These are phyloP conservation scores for Aleurites moluccanus DNA, from an alignment of 441 rosid genomes.

Conservation along the genomic window DNA sequence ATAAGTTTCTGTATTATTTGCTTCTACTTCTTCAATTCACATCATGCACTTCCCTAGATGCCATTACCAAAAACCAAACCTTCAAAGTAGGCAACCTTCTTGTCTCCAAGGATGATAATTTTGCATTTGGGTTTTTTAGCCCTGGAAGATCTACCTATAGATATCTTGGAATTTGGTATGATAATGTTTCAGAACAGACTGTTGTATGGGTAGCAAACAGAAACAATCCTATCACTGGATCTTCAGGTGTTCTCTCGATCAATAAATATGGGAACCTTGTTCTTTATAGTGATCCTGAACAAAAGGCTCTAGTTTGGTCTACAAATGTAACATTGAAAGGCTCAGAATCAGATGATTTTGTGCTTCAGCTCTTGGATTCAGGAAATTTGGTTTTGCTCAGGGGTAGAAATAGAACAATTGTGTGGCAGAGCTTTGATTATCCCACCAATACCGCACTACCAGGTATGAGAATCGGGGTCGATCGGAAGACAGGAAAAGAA, in stretches of 20 bases:
- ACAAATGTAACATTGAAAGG: background rate
- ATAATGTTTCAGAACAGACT: background rate
- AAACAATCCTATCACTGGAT: constrained; percentile 16
- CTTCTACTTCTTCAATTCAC: constrained; percentile 1
- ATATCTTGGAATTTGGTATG: no score
- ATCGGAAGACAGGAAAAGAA: background rate
- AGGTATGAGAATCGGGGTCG: background rate
- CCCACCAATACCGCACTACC: background rate
- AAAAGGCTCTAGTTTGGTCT: constrained; percentile 15
- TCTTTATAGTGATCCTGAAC: constrained; percentile 2
- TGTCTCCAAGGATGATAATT: constrained; percentile 10
- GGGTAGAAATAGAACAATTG: background rate
- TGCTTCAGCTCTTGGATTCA: constrained; percentile 19
- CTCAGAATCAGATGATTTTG: background rate
- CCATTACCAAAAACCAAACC: background rate
- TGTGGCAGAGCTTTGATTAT: no score
- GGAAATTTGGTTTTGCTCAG: constrained; percentile 24
- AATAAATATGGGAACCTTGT: constrained; percentile 5
- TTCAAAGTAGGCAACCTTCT: constrained; percentile 18
- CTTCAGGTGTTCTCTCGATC: constrained; percentile 4
- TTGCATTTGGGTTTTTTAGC: no score
- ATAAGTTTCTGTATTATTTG: background rate
- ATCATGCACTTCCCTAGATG: background rate
- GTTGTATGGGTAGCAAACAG: constrained; percentile 29
- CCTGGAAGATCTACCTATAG: no score